Evolutionary conservation across 805 yeast species (phyloP), one percentile per base, ranked within the genome.

Genomic region (Naumovozyma castellii): DNA sequence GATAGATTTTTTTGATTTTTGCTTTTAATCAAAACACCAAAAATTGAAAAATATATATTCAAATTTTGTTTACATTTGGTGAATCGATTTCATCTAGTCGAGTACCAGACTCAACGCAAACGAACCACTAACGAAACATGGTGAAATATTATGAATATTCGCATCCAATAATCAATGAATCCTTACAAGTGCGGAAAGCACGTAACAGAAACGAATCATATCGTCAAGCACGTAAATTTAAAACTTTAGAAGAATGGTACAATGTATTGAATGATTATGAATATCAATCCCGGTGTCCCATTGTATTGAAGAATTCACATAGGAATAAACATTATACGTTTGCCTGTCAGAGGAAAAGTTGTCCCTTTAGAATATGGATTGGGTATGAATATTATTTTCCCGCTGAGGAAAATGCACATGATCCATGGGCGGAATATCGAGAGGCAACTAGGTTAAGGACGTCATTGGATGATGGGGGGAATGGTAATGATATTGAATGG

Each of bases 281-380:
- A 42, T 59, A 53, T 37, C 61, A 60, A 39, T 56, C 63, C 3
- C 37, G 63, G n/a, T 57, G 62, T 33, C 65, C 65, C 2, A 56
- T 59, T 19, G 59, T 60, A 20, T 43, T 60, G 47, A 60, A 60
- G 43, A 60, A 60, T 42, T 59, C 64, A 9, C 65, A 60, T 38
- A 49, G 55, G 33, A 57, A 57, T 40, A 60, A 54, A 37, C 64
- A 60, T 46, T 60, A 56, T 45, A 60, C 65, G 34, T 60, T 56
- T 46, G 62, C 64, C 30, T 60, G 65, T 40, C 62, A 57, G 44
- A 39, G 56, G 36, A 59, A 59, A 40, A 47, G 49, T 39, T 60
- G 65, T 39, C 57, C 60, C 10, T 60, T 60, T 38, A 59, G 56
- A 37, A 56, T 60, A 15, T 38, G 59, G 34, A 5, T 29, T 9